Evolutionary conservation across 2,329 filamentous ascomycete species (phyloP), one percentile per base, ranked within the genome.

Genomic region (Grosmannia clavigera): DNA sequence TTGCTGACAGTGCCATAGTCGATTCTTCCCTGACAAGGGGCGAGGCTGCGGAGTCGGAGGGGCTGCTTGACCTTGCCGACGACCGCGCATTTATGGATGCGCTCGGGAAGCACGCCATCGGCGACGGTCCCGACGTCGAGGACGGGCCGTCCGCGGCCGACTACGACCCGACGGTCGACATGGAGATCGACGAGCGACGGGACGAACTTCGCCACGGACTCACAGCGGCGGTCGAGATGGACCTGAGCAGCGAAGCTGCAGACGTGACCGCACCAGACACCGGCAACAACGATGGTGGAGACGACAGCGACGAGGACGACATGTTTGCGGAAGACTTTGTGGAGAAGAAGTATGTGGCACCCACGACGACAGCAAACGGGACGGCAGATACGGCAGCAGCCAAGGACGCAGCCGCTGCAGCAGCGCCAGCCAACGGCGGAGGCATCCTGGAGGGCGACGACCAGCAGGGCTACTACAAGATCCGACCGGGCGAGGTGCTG

Each of bases 391-490:
- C 35, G 31, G 25, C 70, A 31, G 65, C 66, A 29, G 71, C 72
- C 43, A 52, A 50, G 78, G 29, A 72, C 75, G 58, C 72, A 19
- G 38, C 35, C 27, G 50, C 50, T 10, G 25, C 50, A 14, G 57
- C 57, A 9, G 57, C 54, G 75, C 72, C 22, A 7, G 43, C 43
- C 43, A 84, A 72, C 75, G 86, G 71, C 71, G 85, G 85, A 64
- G 89, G 86, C 63, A 88, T 92, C 71, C 82, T 96, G 58, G 92
- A 97, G 68, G 92, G 95, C 62, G 92, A 95, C 69, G 94, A 97
- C 70, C 85, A 87, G 58, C 91, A 99, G 68, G 94, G 92, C 6
- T 97, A 97, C 71, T 99, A 97, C 78, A 95, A 94, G 73, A 86
- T 96, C 61, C 90, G 95, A 61, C 84, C 91, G 50, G 92, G 92